Base-by-base conservation (phyloP, 371 early-diverging fungal species). In the Saksenaea oblongispora region DNA sequence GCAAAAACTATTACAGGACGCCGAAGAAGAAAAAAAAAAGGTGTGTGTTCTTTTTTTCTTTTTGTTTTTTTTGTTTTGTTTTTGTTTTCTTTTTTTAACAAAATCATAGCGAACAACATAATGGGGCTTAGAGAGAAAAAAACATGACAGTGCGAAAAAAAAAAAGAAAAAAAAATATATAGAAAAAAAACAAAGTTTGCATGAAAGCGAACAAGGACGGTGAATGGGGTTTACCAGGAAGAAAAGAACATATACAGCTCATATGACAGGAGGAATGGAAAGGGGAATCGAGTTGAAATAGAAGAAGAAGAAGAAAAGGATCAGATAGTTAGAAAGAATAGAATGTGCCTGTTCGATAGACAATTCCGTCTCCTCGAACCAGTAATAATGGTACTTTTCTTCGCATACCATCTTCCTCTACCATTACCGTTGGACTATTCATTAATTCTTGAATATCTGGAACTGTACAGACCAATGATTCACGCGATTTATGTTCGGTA, bases 341-440 rank as follows among this genome's bases (percentile, higher is more conserved):
- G 67, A 67, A 73, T 58, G 64, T 67, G 59, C 85, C 84, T 28
- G 90, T 88, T 58, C 83, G 86, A 62, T 80, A 89, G 61, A 89
- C 79, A 64, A 87, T 82, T 26, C 90, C 90, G 63, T 87, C 87
- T 35, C 82, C 78, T 62, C 88, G 78, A 42, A 86, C 88, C 37
- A 89, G 70, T 63, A 89, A 61, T 41, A 89, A 74, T 17, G 88
- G 90, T 22, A 87, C 64, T 37, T 71, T 72, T 35, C 69, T 69
- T 17, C 57, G 62, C 4, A 64, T 26, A n/a, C 69, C 69, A 59
- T 78, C 70, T 17, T 71, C 66, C 22, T 73, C 71, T 11, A 63
- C 15, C 0, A 64, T 28, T 2, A 66, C 31, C 3, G 74, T 71
- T 42, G 72, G 66, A n/a, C 75, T 70, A 28, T 51, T 57, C 34